phyloP scores from a whole-genome alignment of 2,329 filamentous ascomycete species.

The Uncinocarpus reesii region DNA sequence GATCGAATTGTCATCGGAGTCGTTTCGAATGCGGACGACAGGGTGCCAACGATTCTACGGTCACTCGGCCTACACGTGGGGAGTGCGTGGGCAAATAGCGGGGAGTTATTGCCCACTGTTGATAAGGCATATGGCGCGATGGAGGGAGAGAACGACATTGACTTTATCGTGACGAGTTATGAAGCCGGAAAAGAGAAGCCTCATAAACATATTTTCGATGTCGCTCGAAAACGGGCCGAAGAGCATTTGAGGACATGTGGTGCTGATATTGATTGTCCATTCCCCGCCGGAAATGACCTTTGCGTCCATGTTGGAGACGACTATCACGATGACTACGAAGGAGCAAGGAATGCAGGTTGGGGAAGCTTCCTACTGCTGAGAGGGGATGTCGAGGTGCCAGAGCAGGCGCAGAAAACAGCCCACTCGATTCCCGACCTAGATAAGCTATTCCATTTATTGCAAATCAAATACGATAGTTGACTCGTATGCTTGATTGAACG shows the following conservation, averaged over 20 bases:
- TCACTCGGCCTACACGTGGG: constrained; percentile 33
- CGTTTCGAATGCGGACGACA: constrained; percentile 40
- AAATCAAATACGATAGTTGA: not conserved
- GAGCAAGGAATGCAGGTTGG: constrained; percentile 32
- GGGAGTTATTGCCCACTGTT: constrained; percentile 16
- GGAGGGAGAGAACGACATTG: constrained; percentile 28
- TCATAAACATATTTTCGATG: constrained; percentile 31
- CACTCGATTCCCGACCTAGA: not conserved
- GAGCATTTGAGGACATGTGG: constrained; percentile 2
- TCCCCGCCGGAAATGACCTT: constrained; percentile 18
- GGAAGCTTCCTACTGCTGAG: constrained; percentile 20
- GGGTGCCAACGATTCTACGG: constrained; percentile 32
- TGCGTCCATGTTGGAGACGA: constrained; percentile 40
- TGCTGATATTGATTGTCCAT: not conserved
- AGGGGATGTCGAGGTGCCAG: constrained; percentile 5
- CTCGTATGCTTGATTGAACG: not conserved
- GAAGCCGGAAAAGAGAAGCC: constrained; percentile 40
- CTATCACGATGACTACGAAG: constrained; percentile 33
- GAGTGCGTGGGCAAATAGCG: constrained; percentile 26
- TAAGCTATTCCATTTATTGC: not conserved
- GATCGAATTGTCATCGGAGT: constrained; percentile 34
- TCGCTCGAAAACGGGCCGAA: constrained; percentile 27
- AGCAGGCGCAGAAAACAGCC: not conserved
- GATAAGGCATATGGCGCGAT: constrained; percentile 15
- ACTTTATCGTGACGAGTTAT: constrained; percentile 40